Base-by-base conservation (phyloP, 2,329 filamentous ascomycete genomes). In the Claviceps humidiphila region DNA sequence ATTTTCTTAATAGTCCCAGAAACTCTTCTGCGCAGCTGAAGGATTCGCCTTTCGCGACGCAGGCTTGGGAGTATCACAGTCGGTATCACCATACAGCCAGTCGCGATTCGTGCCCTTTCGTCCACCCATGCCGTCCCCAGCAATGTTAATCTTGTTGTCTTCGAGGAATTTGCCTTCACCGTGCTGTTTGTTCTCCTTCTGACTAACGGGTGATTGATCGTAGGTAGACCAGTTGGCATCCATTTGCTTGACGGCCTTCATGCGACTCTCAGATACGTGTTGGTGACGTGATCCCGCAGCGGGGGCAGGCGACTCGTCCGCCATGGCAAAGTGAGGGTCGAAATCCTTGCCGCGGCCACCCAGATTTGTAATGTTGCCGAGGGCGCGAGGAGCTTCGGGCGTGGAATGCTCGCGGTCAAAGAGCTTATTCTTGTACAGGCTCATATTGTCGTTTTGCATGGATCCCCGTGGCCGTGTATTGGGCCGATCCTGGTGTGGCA, bases 291-390 rank as follows among this genome's bases (percentile, higher is more conserved):
- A 67, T 39, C 67, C 34, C n/a, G 42, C 59, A 51, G 17, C 47
- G 16, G 72, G 66, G 9, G 69, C 70, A 38, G 81, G 80, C 55
- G 81, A 80, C 42, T 81, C 73, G 64, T 95, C 89, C 6, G 76
- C 74, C 71, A 94, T 83, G 50, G 75, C 74, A 72, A 89, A 95
- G 60, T 95, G 87, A 20, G 82, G 68, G 48, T 82, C 82, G 59
- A 94, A 90, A 64, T 87, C 80, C 67, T 90, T 88, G 62, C 74
- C 76, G 52, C 87, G 84, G 66, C 84, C 79, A 62, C 82, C 80
- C 53, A 83, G 75, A 67, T 91, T 88, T 55, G 84, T 86, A 53
- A 87, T 80, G 60, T 83, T 81, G 48, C 76, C 77, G 11, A 87
- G 74, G 9, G 83, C 68, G 14, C 70, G 60, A 49, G 70, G 67